Conservation (phyloP, 371 early-diverging fungal genomes). For the Mortierella sp. region DNA sequence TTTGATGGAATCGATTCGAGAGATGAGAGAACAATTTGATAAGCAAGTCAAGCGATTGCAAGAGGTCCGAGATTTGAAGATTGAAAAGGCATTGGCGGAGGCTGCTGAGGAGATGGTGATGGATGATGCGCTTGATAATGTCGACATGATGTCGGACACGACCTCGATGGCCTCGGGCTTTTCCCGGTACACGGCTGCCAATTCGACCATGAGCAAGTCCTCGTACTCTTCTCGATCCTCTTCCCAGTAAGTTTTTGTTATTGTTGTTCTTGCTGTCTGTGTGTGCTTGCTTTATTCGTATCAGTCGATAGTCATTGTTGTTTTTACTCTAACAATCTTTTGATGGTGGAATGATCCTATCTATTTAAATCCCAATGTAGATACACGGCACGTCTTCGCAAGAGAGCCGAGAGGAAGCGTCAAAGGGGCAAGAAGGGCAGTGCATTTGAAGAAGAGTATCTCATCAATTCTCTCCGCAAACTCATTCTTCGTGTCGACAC, state of each 20-base stretch:
- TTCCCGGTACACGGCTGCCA: constrained; percentile 77
- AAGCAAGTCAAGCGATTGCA: constrained; percentile 69
- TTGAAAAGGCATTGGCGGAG: constrained; percentile 37
- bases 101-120: constrained; percentile 55
- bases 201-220: constrained; percentile 65
- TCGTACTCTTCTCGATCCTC: constrained; percentile 57
- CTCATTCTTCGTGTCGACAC: constrained; percentile 51
- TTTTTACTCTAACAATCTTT: constrained; percentile 6
- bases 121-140: constrained; percentile 77
- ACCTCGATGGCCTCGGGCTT: constrained; percentile 91
- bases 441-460: constrained; percentile 90
- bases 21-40: constrained; percentile 75
- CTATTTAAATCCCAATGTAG: constrained; percentile 31
- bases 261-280: neutral
- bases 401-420: constrained; percentile 79
- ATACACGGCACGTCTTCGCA: constrained; percentile 76
- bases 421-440: constrained; percentile 89
- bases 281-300: too few species aligned
- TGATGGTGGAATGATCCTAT: constrained; percentile 13
- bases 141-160: constrained; percentile 95
- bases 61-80: constrained; percentile 59
- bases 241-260: constrained; percentile 29
- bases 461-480: constrained; percentile 75
- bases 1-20: constrained; percentile 76
- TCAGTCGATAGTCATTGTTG: neutral